Evolutionary conservation across 306 rosid species (phyloP), one percentile per base, ranked within the genome.

Genomic region (Trifolium repens): DNA sequence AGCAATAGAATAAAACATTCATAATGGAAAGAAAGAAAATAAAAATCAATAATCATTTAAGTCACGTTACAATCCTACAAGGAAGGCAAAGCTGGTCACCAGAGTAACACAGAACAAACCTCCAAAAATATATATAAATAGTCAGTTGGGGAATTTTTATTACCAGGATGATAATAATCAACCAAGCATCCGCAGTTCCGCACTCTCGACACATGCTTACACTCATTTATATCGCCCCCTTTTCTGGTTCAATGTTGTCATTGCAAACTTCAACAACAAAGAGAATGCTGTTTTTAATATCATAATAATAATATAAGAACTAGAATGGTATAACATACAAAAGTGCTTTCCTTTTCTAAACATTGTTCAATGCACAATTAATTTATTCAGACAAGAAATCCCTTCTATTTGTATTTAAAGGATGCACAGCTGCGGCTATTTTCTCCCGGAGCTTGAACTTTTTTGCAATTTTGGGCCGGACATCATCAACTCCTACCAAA

Each of bases 401-500:
- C 22, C 86, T 87, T 79, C 86, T 80, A 35, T 82, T 83, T 76
- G 93, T 72, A 81, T 77, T 78, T 30, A 89, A 74, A 49, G 94
- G 96, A 80, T 88, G 90, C 53, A 37, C 88, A 44, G 99, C 97
- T 3, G 97, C 91, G 17, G 92, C 93, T 49, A 96, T 83, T 89
- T 80, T 96, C 87, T 85, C 91, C 76, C 90, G 77, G 73, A 90
- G 93, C 87, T 84, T 90, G 88, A 96, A 96, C 73, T 84, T 96
- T 78, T 76, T 80, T 5, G 98, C 93, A 61, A 96, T 96, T 52
- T 85, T 78, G 0, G 96, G 99, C 39, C 99, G 90, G n/a, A 96
- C 99, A 84, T 96, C 99, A 52, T 92, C 99, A 22, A 80, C 97
- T 71, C 89, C 98, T 69, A 90, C 90, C 85, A 96, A 82, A 71